Evolutionary conservation across 1,284 basidiomycete genomes (phyloP), one percentile per base, ranked within the genome.

Genomic region (Mycena sp.): DNA sequence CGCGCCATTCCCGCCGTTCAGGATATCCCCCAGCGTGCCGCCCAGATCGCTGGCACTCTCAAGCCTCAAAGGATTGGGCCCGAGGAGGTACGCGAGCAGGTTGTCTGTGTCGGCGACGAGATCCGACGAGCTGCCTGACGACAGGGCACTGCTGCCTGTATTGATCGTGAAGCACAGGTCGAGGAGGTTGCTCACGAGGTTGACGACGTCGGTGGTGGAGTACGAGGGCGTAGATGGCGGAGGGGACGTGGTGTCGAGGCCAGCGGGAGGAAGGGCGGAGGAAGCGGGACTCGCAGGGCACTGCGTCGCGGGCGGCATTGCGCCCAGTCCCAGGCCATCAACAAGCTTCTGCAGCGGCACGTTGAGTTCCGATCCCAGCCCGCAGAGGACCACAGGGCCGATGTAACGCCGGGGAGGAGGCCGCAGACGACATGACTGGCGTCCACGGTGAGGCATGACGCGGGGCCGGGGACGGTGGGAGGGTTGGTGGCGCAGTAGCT

Each of bases 381-480:
- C 56, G 25, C 63, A 65, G 10, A 61, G 26, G n/a, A 25, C 7
- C 21, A 56, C 4, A 5, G 61, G 61, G 25, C 38, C 43, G 21
- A 63, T 32, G 25, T 45, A 51, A 57, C 28, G 2, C 6, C 28
- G 32, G 35, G 26, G 9, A 56, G 35, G n/a, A 64, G 17, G 11
- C n/a, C 12, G 35, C 53, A 56, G 11, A 64, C 23, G 56, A 54
- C 9, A 2, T 43, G 17, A 16, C 17, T 26, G 35, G n/a, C 9
- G 41, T 35, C 21, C 7, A 52, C 58, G 30, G 4, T 17, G 46
- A 56, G 45, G 35, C 63, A 64, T 2, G 12, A n/a, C 2, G n/a
- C 29, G 10, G 49, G 41, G 4, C 53, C 60, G 23, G 58, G 30
- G 7, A 56, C 53, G 38, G 41, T 61, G 19, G 63, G 63, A 4